Conservation (phyloP, 2,329 filamentous ascomycete species). For the Aspergillus chevalieri region DNA sequence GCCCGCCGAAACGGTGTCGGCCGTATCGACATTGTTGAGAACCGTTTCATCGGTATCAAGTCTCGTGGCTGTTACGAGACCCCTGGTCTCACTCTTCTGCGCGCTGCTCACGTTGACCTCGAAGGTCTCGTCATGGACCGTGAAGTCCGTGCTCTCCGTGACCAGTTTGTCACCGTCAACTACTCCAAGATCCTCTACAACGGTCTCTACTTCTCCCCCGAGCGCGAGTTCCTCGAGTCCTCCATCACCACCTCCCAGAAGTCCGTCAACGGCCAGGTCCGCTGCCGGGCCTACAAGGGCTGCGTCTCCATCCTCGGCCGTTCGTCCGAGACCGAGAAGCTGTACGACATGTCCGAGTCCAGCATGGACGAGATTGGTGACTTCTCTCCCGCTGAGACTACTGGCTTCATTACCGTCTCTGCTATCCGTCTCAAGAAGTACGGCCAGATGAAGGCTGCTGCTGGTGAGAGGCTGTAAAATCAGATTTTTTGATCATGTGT, state of each 20-base stretch:
- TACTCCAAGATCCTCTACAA: constrained; percentile 55
- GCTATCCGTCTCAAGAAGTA: constrained; percentile 41
- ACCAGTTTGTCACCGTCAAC: constrained; percentile 63
- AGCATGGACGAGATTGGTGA: constrained; percentile 66
- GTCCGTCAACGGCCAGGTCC: constrained; percentile 56
- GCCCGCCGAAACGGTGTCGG: constrained; percentile 68
- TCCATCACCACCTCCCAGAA: constrained; percentile 19
- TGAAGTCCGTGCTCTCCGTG: constrained; percentile 62
- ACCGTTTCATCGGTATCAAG: constrained; percentile 74
- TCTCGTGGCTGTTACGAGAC: constrained; percentile 72
- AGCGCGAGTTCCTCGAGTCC: constrained; percentile 62
- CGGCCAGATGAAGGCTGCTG: constrained; percentile 34
- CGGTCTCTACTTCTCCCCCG: constrained; percentile 61
- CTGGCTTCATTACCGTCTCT: constrained; percentile 51
- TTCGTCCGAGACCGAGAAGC: constrained; percentile 62
- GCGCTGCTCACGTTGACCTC: constrained; percentile 33
- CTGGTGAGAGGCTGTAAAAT: constrained; percentile 26
- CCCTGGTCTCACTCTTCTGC: constrained; percentile 28
- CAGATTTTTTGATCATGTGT: neutral
- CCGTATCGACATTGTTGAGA: constrained; percentile 77
- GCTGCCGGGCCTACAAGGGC: constrained; percentile 63
- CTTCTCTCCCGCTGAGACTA: constrained; percentile 61
- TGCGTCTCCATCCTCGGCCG: constrained; percentile 45
- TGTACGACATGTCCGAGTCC: constrained; percentile 61
- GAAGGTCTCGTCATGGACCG: constrained; percentile 60